These are phyloP conservation scores for Ulmus americana DNA, from an alignment of 331 rosid species.

Conservation along the genomic window DNA sequence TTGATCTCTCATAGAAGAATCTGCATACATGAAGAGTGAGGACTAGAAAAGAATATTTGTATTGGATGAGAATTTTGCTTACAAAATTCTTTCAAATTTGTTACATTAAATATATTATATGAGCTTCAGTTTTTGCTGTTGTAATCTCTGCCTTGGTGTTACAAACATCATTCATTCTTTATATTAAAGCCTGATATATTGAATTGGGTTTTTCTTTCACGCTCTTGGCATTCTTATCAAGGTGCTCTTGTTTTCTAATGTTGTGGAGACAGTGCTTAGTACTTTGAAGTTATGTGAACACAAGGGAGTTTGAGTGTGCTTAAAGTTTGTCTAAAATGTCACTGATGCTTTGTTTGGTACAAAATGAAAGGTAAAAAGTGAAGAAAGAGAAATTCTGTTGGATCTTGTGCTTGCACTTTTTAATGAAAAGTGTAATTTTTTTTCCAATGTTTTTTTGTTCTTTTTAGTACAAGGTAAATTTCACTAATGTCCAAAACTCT, in stretches of 20 bases:
- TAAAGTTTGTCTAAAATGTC: too few species aligned
- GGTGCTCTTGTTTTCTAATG: neutral
- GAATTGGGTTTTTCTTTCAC: slow-evolving; percentile 9
- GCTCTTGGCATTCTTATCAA: slow-evolving; percentile 1
- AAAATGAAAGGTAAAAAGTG: neutral
- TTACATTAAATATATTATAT: slow-evolving; percentile 15
- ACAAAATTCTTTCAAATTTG: slow-evolving; percentile 30
- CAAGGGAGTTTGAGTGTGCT: too few species aligned
- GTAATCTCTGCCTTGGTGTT: slow-evolving; percentile 7
- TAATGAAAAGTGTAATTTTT: neutral
- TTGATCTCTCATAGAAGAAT: slow-evolving; percentile 2
- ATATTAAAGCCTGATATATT: slow-evolving; percentile 6
- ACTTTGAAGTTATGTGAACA: neutral
- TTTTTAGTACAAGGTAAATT: too few species aligned
- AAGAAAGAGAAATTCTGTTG: neutral
- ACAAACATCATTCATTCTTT: slow-evolving; percentile 12
- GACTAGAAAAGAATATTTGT: slow-evolving; percentile 1
- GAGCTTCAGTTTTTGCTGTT: slow-evolving; percentile 6
- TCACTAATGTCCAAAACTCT: too few species aligned
- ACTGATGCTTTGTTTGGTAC: too few species aligned
- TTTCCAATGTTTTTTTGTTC: too few species aligned
- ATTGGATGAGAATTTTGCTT: slow-evolving; percentile 20
- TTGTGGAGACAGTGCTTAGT: neutral
- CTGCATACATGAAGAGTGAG: slow-evolving; percentile 19
- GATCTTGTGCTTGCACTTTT: neutral